Percentiles rank a stretch among this genome's conserved stretches.
These are phyloP conservation scores for Polychaeton citri DNA, from an alignment of 2,329 filamentous ascomycete genomes.

Conservation along the genomic window DNA sequence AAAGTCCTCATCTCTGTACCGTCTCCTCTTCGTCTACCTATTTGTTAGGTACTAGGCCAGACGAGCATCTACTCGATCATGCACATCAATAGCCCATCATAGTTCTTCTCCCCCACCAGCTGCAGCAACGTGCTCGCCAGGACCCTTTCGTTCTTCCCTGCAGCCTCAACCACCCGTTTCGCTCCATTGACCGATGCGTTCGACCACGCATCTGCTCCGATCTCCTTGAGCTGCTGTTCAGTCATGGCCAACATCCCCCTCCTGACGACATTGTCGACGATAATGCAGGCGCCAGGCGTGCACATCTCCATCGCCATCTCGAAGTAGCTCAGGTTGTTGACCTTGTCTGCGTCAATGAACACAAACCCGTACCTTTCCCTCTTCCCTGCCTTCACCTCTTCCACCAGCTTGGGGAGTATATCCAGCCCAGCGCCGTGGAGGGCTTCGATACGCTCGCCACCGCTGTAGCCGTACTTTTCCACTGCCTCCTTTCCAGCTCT, in stretches of 20 bases:
- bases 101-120: conserved; percentile 34
- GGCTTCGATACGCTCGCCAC: conserved; percentile 8
- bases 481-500: conserved; percentile 3
- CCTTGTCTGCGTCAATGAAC: conserved; percentile 15
- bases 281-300: conserved; percentile 6
- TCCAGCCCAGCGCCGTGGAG: conserved; percentile 9
- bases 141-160: conserved; percentile 26
- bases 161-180: conserved; percentile 28
- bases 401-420: conserved; percentile 8
- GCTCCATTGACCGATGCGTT: conserved; percentile 10
- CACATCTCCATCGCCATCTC: conserved; percentile 8
- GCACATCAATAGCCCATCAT: conserved; percentile 33
- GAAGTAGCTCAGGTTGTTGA: conserved; percentile 10
- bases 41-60: no score
- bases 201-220: conserved; percentile 8
- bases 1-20: no score
- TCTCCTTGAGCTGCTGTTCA: conserved; percentile 2
- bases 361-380: conserved; percentile 11
- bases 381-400: conserved; percentile 7
- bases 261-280: conserved; percentile 13
- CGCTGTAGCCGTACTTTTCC: conserved; percentile 5
- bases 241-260: conserved; percentile 24
- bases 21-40: no score
- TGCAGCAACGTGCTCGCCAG: conserved; percentile 32
- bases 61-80: conserved; percentile 20